These are phyloP conservation scores for Hypoxylon sp. DNA, from an alignment of 2,329 filamentous ascomycete species.

Conservation along the genomic window DNA sequence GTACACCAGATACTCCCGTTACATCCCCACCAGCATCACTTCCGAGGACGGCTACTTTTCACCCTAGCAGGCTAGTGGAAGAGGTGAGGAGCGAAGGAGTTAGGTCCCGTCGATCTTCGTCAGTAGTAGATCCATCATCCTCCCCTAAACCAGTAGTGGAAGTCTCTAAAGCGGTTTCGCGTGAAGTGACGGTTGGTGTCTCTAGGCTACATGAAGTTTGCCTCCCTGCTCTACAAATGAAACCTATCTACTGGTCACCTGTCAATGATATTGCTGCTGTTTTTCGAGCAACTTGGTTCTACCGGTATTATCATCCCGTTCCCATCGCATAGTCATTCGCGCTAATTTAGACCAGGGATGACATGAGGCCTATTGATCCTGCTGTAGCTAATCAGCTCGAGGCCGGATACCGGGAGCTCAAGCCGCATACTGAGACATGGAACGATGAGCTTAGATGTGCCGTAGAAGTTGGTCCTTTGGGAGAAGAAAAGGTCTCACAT, in stretches of 20 bases:
- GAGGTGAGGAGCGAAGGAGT: constrained; percentile 43
- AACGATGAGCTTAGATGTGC: constrained; percentile 91
- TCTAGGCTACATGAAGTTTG: constrained; percentile 92
- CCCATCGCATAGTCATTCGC: background rate
- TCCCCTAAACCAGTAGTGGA: constrained; percentile 45
- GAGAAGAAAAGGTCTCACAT: constrained; percentile 92
- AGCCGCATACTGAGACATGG: constrained; percentile 94
- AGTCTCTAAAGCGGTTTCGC: constrained; percentile 48
- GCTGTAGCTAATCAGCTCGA: constrained; percentile 92
- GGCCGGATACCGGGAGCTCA: constrained; percentile 87
- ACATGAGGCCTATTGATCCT: constrained; percentile 90
- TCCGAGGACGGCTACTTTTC: constrained; percentile 43
- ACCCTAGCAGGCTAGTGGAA: constrained; percentile 43
- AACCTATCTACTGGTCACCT: constrained; percentile 97
- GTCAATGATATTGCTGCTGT: constrained; percentile 90
- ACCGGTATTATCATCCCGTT: constrained; percentile 66
- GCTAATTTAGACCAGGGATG: constrained; percentile 68
- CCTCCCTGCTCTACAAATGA: constrained; percentile 87
- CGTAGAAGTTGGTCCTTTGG: constrained; percentile 87
- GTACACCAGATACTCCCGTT: constrained; percentile 53
- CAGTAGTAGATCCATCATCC: constrained; percentile 34
- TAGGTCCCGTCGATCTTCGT: constrained; percentile 24
- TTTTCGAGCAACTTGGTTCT: constrained; percentile 94
- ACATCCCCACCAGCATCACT: constrained; percentile 51
- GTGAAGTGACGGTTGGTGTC: constrained; percentile 85